Percentiles rank a stretch among this genome's conserved stretches.
phyloP scores from a whole-genome alignment of 2,329 filamentous ascomycete species.

The Alternaria ethzedia region DNA sequence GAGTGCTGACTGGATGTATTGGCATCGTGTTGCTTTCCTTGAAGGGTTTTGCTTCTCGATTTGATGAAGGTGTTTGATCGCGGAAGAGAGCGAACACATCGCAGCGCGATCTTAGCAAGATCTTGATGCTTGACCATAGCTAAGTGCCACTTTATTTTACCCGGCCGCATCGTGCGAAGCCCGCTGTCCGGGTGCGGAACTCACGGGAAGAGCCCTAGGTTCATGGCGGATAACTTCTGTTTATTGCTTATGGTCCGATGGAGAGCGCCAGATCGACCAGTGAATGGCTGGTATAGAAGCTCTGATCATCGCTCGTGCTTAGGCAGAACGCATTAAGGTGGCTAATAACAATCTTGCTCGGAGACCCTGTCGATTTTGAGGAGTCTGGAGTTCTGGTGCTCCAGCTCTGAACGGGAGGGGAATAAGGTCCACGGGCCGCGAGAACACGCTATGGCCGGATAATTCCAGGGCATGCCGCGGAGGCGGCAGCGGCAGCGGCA shows the following conservation, averaged over 20 bases:
- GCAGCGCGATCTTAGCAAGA: neutral
- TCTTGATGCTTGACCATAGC: neutral
- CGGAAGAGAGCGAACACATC: neutral
- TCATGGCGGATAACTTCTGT: neutral
- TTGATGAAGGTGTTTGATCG: neutral
- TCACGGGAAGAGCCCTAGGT: neutral
- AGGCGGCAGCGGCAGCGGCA: neutral
- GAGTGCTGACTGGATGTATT: neutral
- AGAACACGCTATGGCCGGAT: slow-evolving; percentile 7
- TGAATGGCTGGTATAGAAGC: neutral
- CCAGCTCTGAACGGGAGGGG: slow-evolving; percentile 2
- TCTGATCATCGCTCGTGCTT: neutral
- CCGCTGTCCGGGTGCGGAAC: neutral
- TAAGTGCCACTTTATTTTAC: slow-evolving; percentile 3
- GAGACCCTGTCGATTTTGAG: neutral
- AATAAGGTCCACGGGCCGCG: slow-evolving; percentile 4
- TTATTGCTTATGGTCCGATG: slow-evolving; percentile 5
- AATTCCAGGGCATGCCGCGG: slow-evolving; percentile 5
- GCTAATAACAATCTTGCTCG: neutral
- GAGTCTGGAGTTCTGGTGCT: neutral
- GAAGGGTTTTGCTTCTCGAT: neutral
- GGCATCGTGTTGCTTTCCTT: neutral
- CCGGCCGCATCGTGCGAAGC: slow-evolving; percentile 2
- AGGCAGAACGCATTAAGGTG: neutral
- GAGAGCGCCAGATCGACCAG: neutral